Percentiles rank a stretch among this genome's conserved stretches.
Conservation (phyloP, 1,284 basidiomycete genomes). For the Boletus calvinii region DNA sequence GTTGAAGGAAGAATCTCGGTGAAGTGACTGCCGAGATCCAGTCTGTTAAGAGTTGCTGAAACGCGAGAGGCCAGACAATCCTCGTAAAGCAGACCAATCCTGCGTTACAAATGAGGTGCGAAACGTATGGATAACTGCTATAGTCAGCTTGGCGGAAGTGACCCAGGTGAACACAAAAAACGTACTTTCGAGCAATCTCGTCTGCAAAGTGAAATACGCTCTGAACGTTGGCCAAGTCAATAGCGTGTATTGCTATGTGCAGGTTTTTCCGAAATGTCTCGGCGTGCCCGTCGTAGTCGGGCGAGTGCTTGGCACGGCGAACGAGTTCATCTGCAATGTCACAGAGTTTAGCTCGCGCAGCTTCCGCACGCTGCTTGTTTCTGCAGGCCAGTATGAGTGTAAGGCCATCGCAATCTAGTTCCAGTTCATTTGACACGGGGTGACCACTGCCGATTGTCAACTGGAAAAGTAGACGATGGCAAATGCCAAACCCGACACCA, state of each 20-base stretch:
- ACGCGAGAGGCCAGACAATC: constrained; percentile 52
- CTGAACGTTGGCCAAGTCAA: constrained; percentile 66
- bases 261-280: constrained; percentile 61
- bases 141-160: constrained; percentile 1
- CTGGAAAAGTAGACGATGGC: constrained; percentile 75
- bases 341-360: constrained; percentile 56
- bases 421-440: constrained; percentile 10
- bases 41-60: constrained; percentile 52
- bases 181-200: constrained; percentile 56
- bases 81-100: constrained; percentile 67
- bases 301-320: constrained; percentile 32
- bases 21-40: constrained; percentile 52
- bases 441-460: constrained; percentile 52
- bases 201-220: constrained; percentile 68
- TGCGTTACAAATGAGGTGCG: constrained; percentile 82
- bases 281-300: constrained; percentile 49
- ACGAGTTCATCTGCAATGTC: constrained; percentile 55
- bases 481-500: constrained; percentile 84
- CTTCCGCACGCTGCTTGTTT: constrained; percentile 60
- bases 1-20: constrained; percentile 65
- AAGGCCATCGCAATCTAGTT: constrained; percentile 47
- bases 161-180: constrained; percentile 10
- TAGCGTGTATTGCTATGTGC: constrained; percentile 55
- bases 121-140: constrained; percentile 76
- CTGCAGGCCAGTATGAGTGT: constrained; percentile 87